These are phyloP conservation scores for Magnolia sinica DNA, from an alignment of 164 flowering plant species.

Conservation along the genomic window DNA sequence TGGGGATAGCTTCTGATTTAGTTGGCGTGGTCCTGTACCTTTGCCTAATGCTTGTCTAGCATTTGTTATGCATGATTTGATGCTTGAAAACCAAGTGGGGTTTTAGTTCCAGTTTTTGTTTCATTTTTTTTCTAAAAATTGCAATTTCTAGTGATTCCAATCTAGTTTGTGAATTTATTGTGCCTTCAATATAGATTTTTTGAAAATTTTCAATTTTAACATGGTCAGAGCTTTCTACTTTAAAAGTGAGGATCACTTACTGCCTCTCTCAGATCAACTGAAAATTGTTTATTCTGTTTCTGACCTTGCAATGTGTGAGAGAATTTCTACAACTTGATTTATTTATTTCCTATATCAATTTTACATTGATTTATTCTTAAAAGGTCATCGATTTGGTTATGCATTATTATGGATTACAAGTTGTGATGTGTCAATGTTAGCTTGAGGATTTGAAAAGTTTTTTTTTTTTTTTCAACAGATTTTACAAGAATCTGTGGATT, in stretches of 20 bases:
- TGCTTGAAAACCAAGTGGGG: too few species aligned
- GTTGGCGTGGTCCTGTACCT: too few species aligned
- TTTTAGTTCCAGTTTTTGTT: too few species aligned
- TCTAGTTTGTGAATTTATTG: background rate
- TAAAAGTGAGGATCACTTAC: background rate
- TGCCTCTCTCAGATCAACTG: background rate
- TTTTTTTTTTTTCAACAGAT: too few species aligned
- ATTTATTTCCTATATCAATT: background rate
- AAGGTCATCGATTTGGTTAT: background rate
- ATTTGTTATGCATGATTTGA: too few species aligned
- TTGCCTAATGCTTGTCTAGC: too few species aligned
- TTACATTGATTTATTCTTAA: background rate
- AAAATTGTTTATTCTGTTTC: background rate
- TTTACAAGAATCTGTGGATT: too few species aligned
- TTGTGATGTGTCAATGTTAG: background rate
- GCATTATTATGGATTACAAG: background rate
- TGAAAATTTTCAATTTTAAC: too few species aligned
- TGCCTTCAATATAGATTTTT: too few species aligned
- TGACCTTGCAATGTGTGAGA: background rate
- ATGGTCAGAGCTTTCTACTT: too few species aligned
- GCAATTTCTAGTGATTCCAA: background rate
- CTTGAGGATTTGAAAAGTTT: background rate
- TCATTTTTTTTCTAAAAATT: too few species aligned
- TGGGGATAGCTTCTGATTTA: too few species aligned
- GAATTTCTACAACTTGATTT: background rate